Conservation (phyloP, 2,329 filamentous ascomycete genomes). For the Teratosphaeria destructans region DNA sequence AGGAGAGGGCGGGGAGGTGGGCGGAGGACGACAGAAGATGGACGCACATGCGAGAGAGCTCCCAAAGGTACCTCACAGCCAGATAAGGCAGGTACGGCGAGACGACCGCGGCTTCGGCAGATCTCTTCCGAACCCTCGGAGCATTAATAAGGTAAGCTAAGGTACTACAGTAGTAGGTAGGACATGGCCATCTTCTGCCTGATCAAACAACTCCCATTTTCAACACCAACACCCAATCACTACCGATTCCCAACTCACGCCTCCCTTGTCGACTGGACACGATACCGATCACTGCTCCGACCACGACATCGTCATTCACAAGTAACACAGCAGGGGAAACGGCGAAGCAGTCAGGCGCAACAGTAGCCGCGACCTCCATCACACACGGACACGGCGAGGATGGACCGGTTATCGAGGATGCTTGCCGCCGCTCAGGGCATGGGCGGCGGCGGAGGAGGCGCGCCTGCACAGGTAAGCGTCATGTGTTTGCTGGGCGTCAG, state of each 20-base stretch:
- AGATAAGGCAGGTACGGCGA: background rate
- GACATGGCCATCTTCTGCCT: too few relatives aligned
- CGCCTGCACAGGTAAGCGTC: constrained; percentile 51
- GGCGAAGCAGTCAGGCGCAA: background rate
- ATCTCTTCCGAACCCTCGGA: too few relatives aligned
- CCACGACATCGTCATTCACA: background rate
- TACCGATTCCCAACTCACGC: background rate
- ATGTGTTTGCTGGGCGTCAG: background rate
- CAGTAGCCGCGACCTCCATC: background rate
- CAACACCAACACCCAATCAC: too few relatives aligned
- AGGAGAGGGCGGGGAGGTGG: background rate
- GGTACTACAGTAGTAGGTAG: too few relatives aligned
- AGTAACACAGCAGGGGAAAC: background rate
- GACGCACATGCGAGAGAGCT: background rate
- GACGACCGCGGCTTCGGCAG: background rate
- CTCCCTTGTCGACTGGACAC: background rate
- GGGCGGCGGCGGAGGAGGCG: constrained; percentile 56
- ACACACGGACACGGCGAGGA: constrained; percentile 28
- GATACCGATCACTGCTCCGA: background rate
- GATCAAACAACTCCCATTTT: too few relatives aligned
- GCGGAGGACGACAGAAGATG: background rate
- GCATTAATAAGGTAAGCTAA: too few relatives aligned
- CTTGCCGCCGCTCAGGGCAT: constrained; percentile 61
- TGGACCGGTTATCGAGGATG: constrained; percentile 90
- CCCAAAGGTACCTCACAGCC: background rate